Evolutionary conservation across 345 rosid species (phyloP).

Genomic region (Ceriops decandra): DNA sequence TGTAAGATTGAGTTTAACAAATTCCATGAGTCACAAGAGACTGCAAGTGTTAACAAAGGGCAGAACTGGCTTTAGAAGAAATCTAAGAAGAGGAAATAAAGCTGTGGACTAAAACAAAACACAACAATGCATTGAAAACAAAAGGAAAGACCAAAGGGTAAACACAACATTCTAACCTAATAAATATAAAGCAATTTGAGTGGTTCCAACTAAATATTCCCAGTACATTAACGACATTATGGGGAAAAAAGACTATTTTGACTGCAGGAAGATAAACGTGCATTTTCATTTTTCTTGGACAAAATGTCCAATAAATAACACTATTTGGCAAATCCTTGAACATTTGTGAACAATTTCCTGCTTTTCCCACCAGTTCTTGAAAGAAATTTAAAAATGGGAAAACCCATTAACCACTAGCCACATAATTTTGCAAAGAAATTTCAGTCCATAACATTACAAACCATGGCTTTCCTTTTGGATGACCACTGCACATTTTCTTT

Average conservation of each 20-base stretch:
- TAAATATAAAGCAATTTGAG: background rate
- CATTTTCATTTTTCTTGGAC: background rate
- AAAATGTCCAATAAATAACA: background rate
- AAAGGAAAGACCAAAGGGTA: background rate
- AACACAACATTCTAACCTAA: background rate
- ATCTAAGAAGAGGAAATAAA: background rate
- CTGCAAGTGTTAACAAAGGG: background rate
- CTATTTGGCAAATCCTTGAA: too few species aligned
- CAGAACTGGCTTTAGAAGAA: background rate
- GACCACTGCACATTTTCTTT: background rate
- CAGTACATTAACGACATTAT: background rate
- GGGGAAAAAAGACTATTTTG: background rate
- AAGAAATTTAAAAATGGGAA: too few species aligned
- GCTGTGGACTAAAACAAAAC: background rate
- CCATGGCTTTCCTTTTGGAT: background rate
- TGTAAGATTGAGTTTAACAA: constrained; percentile 24
- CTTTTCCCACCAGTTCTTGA: too few species aligned
- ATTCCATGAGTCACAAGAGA: background rate
- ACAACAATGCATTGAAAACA: background rate
- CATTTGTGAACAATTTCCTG: too few species aligned
- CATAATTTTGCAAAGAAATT: too few species aligned
- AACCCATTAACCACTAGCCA: too few species aligned
- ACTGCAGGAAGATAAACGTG: background rate
- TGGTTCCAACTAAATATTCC: background rate
- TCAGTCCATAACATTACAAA: too few species aligned